Conservation (phyloP, 2,329 filamentous ascomycete species). For the Dendrostoma leiphaemia region DNA sequence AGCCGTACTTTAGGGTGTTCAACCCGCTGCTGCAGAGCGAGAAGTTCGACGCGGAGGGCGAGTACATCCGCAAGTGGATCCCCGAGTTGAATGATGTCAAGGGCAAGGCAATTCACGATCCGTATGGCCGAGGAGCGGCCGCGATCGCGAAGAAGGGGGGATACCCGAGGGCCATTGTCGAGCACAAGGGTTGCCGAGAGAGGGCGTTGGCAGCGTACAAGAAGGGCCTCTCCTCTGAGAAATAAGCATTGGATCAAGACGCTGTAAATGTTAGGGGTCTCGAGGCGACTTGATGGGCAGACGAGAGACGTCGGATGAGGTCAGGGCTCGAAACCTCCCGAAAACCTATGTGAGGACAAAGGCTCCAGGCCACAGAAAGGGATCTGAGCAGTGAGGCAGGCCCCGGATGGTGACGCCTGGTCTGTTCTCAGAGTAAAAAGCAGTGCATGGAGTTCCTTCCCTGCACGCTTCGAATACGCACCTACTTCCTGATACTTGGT, state of each 20-base stretch:
- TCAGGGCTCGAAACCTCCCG: no score
- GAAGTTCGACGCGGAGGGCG: slow-evolving; percentile 76
- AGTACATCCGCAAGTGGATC: slow-evolving; percentile 82
- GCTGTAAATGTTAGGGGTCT: background rate
- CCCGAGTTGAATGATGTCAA: slow-evolving; percentile 66
- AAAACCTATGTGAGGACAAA: no score
- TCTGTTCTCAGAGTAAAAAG: no score
- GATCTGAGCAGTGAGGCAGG: no score
- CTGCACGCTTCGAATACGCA: no score
- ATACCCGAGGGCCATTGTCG: slow-evolving; percentile 74
- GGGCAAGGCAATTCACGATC: slow-evolving; percentile 75
- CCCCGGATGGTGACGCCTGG: no score
- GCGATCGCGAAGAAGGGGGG: slow-evolving; percentile 60
- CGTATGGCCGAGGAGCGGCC: slow-evolving; percentile 65
- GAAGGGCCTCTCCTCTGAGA: slow-evolving; percentile 23
- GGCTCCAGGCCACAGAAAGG: no score
- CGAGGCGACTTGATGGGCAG: no score
- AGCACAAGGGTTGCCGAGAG: slow-evolving; percentile 68
- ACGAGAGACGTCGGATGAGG: no score
- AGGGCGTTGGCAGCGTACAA: slow-evolving; percentile 36
- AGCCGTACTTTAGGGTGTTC: slow-evolving; percentile 90
- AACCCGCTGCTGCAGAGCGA: slow-evolving; percentile 83
- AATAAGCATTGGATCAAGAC: slow-evolving; percentile 7
- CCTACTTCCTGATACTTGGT: no score
- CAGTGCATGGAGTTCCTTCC: no score